These are phyloP conservation scores for Zygosaccharomyces sapae DNA, from an alignment of 1,139 yeast species.

Conservation along the genomic window DNA sequence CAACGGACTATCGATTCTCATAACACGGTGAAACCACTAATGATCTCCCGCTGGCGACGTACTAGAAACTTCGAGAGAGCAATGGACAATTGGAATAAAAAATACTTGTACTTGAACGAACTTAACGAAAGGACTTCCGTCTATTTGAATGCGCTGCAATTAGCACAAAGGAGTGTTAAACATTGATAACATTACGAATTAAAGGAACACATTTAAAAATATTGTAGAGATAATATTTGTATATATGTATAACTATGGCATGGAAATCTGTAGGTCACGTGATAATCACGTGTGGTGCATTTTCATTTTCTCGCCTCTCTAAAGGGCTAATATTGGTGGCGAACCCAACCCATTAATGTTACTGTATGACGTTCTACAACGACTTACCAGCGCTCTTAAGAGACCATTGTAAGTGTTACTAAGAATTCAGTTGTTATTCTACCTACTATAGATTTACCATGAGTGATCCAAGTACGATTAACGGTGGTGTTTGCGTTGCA, in stretches of 20 bases:
- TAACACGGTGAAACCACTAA: conserved; percentile 33
- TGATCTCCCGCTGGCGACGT: conserved; percentile 40
- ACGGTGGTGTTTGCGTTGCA: conserved; percentile 93
- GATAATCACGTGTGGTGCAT: not conserved
- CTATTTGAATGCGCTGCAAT: conserved; percentile 33
- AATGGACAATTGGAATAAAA: conserved; percentile 41
- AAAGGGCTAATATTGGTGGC: not conserved
- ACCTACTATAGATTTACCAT: conserved; percentile 22
- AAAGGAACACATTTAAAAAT: not conserved
- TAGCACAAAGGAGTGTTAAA: conserved; percentile 9
- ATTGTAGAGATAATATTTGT: not conserved
- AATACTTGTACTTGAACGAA: conserved; percentile 36
- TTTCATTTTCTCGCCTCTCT: not conserved
- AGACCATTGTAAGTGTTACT: not conserved
- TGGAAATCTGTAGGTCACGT: not conserved
- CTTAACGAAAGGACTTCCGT: conserved; percentile 36
- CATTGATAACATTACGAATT: not conserved
- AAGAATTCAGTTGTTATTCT: not conserved
- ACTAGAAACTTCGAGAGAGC: conserved; percentile 29
- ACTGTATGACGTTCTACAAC: not conserved
- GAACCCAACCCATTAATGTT: not conserved
- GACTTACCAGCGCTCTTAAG: not conserved
- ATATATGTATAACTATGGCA: not conserved
- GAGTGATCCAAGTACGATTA: conserved; percentile 55
- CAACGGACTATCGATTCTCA: conserved; percentile 36